Conservation (phyloP, 139 green algal genomes). For the Eudorina sp. region DNA sequence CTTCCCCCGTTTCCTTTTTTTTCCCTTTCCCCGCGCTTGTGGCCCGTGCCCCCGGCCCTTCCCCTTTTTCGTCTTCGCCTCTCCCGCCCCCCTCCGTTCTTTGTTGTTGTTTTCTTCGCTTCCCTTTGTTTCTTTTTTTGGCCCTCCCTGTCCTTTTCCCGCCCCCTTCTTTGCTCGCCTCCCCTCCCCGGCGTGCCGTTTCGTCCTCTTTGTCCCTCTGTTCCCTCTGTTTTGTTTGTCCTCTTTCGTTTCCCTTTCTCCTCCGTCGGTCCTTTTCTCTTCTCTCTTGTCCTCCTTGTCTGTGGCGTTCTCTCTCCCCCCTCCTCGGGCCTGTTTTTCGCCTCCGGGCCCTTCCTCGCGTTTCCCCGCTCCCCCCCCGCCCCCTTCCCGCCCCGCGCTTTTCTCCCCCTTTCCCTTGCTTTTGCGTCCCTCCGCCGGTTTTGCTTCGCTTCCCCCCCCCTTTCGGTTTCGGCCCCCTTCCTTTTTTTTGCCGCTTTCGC, state of each 20-base stretch:
- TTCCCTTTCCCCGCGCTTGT: no score
- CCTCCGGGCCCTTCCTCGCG: neutral
- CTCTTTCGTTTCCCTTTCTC: neutral
- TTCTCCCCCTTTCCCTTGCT: neutral
- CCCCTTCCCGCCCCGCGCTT: neutral
- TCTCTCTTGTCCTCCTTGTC: neutral
- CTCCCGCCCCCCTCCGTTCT: no score
- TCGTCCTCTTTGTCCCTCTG: neutral
- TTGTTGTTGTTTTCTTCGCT: neutral
- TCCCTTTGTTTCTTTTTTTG: neutral
- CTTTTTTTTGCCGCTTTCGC: neutral
- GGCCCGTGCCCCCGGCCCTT: no score
- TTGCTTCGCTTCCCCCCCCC: neutral
- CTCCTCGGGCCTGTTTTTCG: neutral
- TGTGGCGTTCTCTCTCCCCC: neutral
- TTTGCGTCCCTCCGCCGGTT: neutral
- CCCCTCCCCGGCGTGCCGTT: no score
- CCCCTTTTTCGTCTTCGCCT: no score
- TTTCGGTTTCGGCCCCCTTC: neutral
- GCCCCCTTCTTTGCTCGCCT: neutral
- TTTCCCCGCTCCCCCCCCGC: neutral
- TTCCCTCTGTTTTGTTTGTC: neutral
- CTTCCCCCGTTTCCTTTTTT: no score
- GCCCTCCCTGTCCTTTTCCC: neutral
- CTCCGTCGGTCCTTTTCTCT: neutral